Percentiles rank a stretch among this genome's conserved stretches.
Evolutionary conservation across 2,329 filamentous ascomycete genomes (phyloP).

Genomic region (Blumeria hordei): DNA sequence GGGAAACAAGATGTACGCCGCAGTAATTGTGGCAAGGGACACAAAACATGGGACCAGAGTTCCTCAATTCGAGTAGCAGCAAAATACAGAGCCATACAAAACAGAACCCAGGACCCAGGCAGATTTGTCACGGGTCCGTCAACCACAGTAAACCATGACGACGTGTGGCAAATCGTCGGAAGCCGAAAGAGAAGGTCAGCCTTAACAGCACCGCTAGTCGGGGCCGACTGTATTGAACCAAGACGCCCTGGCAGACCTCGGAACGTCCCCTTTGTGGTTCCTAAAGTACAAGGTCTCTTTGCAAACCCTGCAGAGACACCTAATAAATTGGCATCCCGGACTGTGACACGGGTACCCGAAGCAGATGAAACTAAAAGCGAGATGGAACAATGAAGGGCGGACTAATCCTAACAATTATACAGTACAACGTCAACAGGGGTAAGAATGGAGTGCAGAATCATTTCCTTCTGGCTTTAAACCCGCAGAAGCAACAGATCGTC

Average conservation of each 20-base stretch:
- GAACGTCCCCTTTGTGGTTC: not conserved
- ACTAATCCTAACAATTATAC: not conserved
- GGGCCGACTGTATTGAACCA: too few relatives aligned
- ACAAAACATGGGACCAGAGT: not conserved
- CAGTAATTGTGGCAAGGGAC: not conserved
- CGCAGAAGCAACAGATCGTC: not conserved
- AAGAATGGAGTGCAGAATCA: not conserved
- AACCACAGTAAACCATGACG: too few relatives aligned
- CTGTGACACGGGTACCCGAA: too few relatives aligned
- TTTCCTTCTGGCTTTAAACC: not conserved
- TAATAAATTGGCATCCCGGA: too few relatives aligned
- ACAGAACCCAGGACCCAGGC: not conserved
- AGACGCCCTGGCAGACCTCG: not conserved
- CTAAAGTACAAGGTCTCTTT: not conserved
- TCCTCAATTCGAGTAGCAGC: not conserved
- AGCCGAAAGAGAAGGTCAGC: not conserved
- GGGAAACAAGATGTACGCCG: not conserved
- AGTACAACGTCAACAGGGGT: not conserved
- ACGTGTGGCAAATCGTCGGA: not conserved
- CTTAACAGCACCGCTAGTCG: not conserved
- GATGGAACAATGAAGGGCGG: slow-evolving; percentile 1
- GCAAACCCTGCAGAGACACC: not conserved
- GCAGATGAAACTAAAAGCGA: too few relatives aligned
- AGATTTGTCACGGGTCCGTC: not conserved
- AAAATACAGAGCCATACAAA: not conserved